Conservation (phyloP, 1,139 yeast species). For the Pichia sp. region DNA sequence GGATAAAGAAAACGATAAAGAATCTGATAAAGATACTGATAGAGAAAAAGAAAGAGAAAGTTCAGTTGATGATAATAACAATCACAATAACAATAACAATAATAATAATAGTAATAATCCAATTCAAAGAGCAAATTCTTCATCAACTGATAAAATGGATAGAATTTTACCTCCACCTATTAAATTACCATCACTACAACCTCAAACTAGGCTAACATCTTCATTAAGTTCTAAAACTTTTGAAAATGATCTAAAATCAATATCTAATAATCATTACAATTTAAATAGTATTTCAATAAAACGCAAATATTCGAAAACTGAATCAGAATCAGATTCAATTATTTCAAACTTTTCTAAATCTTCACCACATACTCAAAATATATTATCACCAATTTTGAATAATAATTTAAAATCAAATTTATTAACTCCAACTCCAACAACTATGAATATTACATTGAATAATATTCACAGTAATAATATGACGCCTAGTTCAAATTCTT, state of each 20-base stretch:
- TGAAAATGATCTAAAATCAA: conserved; percentile 9
- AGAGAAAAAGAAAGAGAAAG: not conserved
- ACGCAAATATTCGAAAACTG: conserved; percentile 11
- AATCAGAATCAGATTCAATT: conserved; percentile 9
- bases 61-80: conserved; percentile 1
- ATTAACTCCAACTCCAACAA: not conserved
- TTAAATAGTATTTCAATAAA: conserved; percentile 2
- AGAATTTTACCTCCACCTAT: conserved; percentile 16
- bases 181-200: conserved; percentile 7
- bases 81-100: too few species aligned
- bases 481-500: not conserved
- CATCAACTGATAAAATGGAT: conserved; percentile 4
- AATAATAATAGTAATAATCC: too few species aligned
- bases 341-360: conserved; percentile 7
- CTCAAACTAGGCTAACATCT: conserved; percentile 10
- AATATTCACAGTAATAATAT: not conserved
- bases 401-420: not conserved
- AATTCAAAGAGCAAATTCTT: too few species aligned
- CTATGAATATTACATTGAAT: not conserved
- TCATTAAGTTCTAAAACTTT: conserved; percentile 8
- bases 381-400: conserved; percentile 4
- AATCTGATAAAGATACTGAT: not conserved
- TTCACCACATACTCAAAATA: conserved; percentile 3
- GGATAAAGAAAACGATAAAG: not conserved
- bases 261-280: not conserved